Percentiles rank a stretch among this genome's conserved stretches.
Evolutionary conservation across 2,329 filamentous ascomycete genomes (phyloP).

Genomic region (Alternaria incomplexa): DNA sequence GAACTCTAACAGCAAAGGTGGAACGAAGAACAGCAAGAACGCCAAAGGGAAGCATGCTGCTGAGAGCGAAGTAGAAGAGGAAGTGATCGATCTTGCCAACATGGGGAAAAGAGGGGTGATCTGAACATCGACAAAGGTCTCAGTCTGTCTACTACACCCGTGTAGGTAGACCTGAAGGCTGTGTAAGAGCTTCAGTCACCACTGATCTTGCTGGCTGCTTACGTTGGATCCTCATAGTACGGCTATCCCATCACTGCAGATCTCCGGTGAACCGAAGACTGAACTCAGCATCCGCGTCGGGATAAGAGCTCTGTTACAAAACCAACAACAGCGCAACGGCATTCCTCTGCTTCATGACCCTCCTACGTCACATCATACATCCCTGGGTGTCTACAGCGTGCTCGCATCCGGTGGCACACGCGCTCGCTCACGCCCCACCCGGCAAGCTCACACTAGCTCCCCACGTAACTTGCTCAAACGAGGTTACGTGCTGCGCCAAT

Average conservation of each 20-base stretch:
- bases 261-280: background rate
- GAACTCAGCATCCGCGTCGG: background rate
- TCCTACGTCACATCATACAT: background rate
- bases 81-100: constrained; percentile 47
- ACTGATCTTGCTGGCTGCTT: background rate
- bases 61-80: constrained; percentile 41
- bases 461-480: constrained; percentile 37
- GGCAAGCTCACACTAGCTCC: constrained; percentile 10
- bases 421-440: constrained; percentile 5
- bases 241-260: background rate
- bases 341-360: background rate
- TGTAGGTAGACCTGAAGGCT: background rate
- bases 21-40: constrained; percentile 21
- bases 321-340: background rate
- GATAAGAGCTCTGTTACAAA: background rate
- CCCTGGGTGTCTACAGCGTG: background rate
- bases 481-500: constrained; percentile 16
- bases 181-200: background rate
- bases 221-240: background rate
- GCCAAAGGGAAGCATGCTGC: constrained; percentile 29
- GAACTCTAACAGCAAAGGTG: constrained; percentile 25
- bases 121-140: constrained; percentile 8
- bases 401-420: background rate
- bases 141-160: background rate
- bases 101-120: constrained; percentile 41